Evolutionary conservation across 192 early-diverging fungal species (phyloP).

Genomic region (Geosiphon pyriformis): DNA sequence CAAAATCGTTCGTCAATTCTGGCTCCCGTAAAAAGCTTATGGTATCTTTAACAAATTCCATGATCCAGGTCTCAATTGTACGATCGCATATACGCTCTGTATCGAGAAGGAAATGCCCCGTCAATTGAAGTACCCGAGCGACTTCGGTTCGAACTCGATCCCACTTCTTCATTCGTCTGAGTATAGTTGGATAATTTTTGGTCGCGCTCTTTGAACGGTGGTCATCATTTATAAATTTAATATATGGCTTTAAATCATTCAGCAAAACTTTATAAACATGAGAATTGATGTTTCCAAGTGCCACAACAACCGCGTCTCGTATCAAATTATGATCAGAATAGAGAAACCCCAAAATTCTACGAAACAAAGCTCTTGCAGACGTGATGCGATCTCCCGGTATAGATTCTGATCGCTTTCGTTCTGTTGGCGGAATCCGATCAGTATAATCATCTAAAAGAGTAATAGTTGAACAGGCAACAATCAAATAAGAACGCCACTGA

Average conservation of each 20-base stretch:
- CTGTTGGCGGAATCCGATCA: background rate
- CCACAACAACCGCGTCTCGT: constrained; percentile 59
- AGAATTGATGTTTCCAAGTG: constrained; percentile 60
- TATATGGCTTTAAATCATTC: constrained; percentile 57
- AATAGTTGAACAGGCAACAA: constrained; percentile 67
- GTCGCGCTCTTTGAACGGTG: constrained; percentile 39
- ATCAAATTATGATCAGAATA: constrained; percentile 60
- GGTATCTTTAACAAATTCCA: constrained; percentile 74
- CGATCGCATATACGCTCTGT: constrained; percentile 55
- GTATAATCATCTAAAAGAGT: constrained; percentile 28
- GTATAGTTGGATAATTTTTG: constrained; percentile 46
- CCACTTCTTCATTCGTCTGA: constrained; percentile 52
- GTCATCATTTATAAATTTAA: constrained; percentile 58
- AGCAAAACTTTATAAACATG: constrained; percentile 63
- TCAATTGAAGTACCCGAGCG: constrained; percentile 64
- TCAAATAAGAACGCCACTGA: constrained; percentile 71
- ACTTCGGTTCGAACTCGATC: constrained; percentile 70
- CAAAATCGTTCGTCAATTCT: constrained; percentile 77
- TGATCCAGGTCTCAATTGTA: constrained; percentile 55
- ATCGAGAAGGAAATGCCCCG: constrained; percentile 60
- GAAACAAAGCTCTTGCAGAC: constrained; percentile 56
- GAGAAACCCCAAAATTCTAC: constrained; percentile 59
- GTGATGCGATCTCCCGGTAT: constrained; percentile 43
- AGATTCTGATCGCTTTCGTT: constrained; percentile 30
- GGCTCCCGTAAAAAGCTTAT: constrained; percentile 69